A percentile compares a stretch with the other conserved stretches of the same genome.
Evolutionary conservation across 1,284 basidiomycete species (phyloP).

Genomic region (Vanrija pseudolonga): DNA sequence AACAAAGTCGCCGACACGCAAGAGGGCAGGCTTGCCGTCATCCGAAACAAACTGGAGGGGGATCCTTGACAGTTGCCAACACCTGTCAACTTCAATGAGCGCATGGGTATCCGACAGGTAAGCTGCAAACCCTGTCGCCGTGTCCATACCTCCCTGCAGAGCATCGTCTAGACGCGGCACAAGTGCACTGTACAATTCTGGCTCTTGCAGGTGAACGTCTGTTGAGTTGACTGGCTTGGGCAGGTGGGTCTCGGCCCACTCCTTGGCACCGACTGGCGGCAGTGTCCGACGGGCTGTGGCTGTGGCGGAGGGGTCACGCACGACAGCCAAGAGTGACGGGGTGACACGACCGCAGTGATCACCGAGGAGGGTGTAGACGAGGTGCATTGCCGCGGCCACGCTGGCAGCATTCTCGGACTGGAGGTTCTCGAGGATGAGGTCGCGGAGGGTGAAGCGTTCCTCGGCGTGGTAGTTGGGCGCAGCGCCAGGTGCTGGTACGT

Average conservation of each 20-base stretch:
- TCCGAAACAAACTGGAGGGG: conserved; percentile 21
- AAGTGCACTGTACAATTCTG: conserved; percentile 70
- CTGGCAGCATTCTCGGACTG: conserved; percentile 63
- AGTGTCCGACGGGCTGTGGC: conserved; percentile 21
- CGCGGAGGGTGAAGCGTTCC: conserved; percentile 83
- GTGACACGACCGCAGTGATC: conserved; percentile 66
- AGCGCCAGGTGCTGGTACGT: conserved; percentile 39
- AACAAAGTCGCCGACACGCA: conserved; percentile 16
- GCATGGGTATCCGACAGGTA: conserved; percentile 39
- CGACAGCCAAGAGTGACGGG: conserved; percentile 64
- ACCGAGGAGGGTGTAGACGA: conserved; percentile 69
- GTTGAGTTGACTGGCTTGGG: conserved; percentile 19
- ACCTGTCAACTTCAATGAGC: conserved; percentile 27
- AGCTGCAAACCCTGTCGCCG: conserved; percentile 73
- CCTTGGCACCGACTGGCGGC: conserved; percentile 5
- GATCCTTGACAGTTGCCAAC: conserved; percentile 23
- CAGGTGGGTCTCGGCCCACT: conserved; percentile 1
- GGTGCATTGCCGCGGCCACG: conserved; percentile 68
- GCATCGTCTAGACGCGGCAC: conserved; percentile 74
- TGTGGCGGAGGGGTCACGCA: conserved; percentile 61
- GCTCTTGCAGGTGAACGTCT: conserved; percentile 34
- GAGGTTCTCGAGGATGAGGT: conserved; percentile 74
- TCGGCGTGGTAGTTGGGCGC: conserved; percentile 77
- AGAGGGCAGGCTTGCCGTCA: conserved; percentile 18
- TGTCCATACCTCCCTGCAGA: conserved; percentile 59